These are phyloP conservation scores for Eryngium alpinum DNA, from an alignment of 140 eudicot species.

Conservation along the genomic window DNA sequence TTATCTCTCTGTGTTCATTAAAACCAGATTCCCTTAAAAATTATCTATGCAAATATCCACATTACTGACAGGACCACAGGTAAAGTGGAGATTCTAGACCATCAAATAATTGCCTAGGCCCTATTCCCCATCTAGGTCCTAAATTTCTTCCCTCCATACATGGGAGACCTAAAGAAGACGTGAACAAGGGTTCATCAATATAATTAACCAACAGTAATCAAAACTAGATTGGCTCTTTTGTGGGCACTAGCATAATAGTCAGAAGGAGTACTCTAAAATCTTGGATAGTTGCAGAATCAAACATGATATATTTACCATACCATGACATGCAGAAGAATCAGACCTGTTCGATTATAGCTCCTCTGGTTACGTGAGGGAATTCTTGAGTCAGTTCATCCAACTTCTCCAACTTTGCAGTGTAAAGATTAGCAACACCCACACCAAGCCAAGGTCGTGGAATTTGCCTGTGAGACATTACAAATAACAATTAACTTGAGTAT, in stretches of 20 bases:
- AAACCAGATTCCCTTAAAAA: background rate
- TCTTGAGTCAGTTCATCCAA: background rate
- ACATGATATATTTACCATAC: background rate
- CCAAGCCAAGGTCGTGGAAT: constrained; percentile 3
- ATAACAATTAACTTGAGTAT: background rate
- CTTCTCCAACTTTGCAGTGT: background rate
- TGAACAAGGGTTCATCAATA: background rate
- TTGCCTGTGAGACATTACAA: background rate
- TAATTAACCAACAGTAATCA: too few species aligned
- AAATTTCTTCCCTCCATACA: background rate
- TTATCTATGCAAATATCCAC: background rate
- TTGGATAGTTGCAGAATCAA: background rate
- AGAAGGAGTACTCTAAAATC: background rate
- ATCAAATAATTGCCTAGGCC: background rate
- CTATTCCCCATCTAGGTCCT: background rate
- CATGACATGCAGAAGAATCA: background rate
- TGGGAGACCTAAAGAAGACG: constrained; percentile 3
- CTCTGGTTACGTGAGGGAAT: background rate
- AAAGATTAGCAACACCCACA: constrained; percentile 1
- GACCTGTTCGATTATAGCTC: background rate
- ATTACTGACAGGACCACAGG: background rate
- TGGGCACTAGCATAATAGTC: background rate
- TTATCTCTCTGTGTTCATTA: background rate
- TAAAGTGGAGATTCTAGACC: background rate
- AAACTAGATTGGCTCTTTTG: background rate